Evolutionary conservation across 1,284 basidiomycete genomes (phyloP), one percentile per base, ranked within the genome.

Genomic region (Boletus smithii): DNA sequence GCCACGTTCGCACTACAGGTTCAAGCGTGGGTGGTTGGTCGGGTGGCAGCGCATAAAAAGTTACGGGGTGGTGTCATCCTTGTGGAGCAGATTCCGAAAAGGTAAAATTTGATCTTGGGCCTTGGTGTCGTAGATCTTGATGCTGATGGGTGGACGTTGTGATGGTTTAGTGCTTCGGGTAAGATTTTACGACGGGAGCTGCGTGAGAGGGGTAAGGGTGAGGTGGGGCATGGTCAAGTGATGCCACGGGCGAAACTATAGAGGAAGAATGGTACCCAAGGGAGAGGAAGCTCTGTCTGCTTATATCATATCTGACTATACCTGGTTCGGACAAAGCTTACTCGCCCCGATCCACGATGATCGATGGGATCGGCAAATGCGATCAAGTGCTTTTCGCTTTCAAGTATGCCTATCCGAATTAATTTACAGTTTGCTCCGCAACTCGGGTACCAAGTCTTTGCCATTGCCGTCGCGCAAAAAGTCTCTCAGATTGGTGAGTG

Each of bases 181-280:
- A 88, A 88, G 61, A 88, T 88, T 53, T 62, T 88, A 26, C 71
- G 85, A 35, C 69, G 80, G 14, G 73, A 85, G 50, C 66, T 88
- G 49, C 71, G 80, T 8, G 83, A 84, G 8, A 67, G 68, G 42
- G 81, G 80, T 2, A 80, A 78, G 64, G 59, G 63, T 24, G 83
- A 85, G 47, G 40, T 46, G 4, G 65, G 59, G 2, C 50, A 54
- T 40, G 63, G 63, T n/a, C 61, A 65, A 37, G 38, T 61, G 18
- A 36, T 11, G 8, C 34, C 48, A 27, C 47, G 48, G 13, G 34
- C 47, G 6, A 59, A 43, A 22, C n/a, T 59, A 2, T 55, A 45
- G 26, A 18, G 5, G 8, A 14, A 11, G 9, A 20, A 16, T 4
- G n/a, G 16, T 16, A n/a, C 7, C 14, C 16, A n/a, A 22, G 9